Evolutionary conservation across 257 asterid species (phyloP).

Genomic region (Solanum boliviense): DNA sequence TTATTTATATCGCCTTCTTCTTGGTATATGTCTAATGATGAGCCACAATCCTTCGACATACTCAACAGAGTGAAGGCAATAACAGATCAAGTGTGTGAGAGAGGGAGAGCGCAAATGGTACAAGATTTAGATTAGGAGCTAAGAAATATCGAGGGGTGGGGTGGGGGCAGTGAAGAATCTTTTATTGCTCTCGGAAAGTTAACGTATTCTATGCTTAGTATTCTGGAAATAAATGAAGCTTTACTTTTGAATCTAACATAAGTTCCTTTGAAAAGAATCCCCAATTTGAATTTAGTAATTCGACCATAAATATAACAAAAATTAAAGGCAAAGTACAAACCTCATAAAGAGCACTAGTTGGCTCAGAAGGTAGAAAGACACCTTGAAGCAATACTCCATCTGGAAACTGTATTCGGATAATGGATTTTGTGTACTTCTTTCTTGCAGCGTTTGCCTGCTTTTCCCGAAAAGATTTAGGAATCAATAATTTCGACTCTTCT

Average conservation of each 20-base stretch:
- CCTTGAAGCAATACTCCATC: conserved; percentile 94
- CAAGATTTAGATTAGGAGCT: background rate
- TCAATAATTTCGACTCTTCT: conserved; percentile 79
- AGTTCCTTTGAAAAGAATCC: background rate
- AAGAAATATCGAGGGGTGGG: background rate
- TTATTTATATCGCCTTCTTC: background rate
- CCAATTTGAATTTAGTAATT: background rate
- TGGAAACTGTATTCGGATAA: conserved; percentile 80
- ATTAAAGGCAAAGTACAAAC: conserved; percentile 29
- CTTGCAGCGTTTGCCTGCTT: conserved; percentile 79
- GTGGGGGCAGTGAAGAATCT: background rate
- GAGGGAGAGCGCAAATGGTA: background rate
- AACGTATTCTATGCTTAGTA: background rate
- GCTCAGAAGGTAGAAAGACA: conserved; percentile 62
- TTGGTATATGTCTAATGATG: background rate
- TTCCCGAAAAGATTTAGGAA: conserved; percentile 83
- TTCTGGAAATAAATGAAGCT: background rate
- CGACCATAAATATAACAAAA: background rate
- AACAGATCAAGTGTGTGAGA: background rate
- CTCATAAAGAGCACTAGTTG: conserved; percentile 66
- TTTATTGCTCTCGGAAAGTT: background rate
- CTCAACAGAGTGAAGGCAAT: background rate
- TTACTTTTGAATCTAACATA: background rate
- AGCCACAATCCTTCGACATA: background rate
- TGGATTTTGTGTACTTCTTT: conserved; percentile 53